Evolutionary conservation across 345 rosid species (phyloP), one percentile per base, ranked within the genome.

Genomic region (Salix suchowensis): DNA sequence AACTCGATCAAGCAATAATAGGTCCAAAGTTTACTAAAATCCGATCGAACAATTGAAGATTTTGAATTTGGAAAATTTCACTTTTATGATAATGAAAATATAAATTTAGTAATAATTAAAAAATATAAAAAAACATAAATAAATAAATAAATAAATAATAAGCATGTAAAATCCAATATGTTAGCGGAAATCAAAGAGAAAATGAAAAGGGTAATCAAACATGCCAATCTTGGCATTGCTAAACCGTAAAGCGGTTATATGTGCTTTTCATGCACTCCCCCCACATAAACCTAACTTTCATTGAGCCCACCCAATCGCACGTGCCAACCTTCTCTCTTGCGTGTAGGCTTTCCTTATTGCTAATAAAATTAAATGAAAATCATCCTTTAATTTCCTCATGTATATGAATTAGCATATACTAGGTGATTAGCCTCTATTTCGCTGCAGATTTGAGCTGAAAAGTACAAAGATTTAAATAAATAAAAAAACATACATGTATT

Each of bases 211-310:
- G 67, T 70, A 73, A 81, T 84, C 75, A 76, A 80, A 75, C 82
- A 80, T 79, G 82, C 76, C 87, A 74, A 85, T 85, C 86, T 79
- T 76, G 74, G 76, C 70, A 79, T 77, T 70, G 74, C 80, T 81
- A 73, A 79, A 81, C 87, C 85, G 72, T 75, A 81, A 89, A 85
- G 80, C 88, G 77, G 91, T 87, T 89, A 76, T 71, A 74, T 61
- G 92, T 85, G 87, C 80, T 89, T 87, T 85, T 89, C 94, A 85
- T 60, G 74, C 80, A 76, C 70, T 67, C 77, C 71, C 74, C 74
- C 23, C 16, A 30, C 77, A 55, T 54, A 64, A 74, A 79, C 86
- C 88, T 86, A 83, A 84, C 79, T 71, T 58, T 54, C 52, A 85
- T 62, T 58, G 60, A 84, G 61, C 81, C 69, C 48, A 66, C 40